Evolutionary conservation across 179 eudicot species (phyloP).

Genomic region (Heliamphora pulchella): DNA sequence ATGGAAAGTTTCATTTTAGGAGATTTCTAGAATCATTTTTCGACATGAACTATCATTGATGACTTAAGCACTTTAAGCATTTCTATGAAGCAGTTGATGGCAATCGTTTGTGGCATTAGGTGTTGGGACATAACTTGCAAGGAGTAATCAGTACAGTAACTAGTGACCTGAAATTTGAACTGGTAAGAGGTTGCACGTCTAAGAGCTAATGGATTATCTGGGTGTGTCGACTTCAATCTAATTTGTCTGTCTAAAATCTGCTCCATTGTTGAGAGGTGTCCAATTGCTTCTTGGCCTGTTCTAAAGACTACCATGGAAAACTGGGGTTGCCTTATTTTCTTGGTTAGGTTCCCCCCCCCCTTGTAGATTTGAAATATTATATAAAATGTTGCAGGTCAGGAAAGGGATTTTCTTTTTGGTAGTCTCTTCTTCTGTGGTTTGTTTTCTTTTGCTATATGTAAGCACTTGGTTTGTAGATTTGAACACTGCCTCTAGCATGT

Average conservation of each 20-base stretch:
- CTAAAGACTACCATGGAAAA: not conserved
- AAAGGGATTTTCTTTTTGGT: not conserved
- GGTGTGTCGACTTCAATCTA: not conserved
- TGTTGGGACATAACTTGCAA: conserved; percentile 6
- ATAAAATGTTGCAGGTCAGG: not conserved
- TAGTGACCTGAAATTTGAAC: not conserved
- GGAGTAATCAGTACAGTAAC: not conserved
- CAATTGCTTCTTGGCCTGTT: not conserved
- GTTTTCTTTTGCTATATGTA: not conserved
- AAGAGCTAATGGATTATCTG: not conserved
- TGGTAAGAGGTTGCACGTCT: not conserved
- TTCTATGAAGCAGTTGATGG: conserved; percentile 2
- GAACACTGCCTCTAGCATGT: not conserved
- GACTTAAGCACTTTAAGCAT: not conserved
- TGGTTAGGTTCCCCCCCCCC: not conserved
- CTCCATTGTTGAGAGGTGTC: not conserved
- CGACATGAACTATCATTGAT: not conserved
- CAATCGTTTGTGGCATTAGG: not conserved
- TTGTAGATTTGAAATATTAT: no score
- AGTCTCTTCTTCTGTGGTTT: not conserved
- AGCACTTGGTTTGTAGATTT: not conserved
- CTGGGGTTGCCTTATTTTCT: not conserved
- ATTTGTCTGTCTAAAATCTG: not conserved
- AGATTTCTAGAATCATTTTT: not conserved
- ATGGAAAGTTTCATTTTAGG: not conserved